Base-by-base conservation (phyloP, 768 basidiomycete species). In the Russula griseocarnosa region DNA sequence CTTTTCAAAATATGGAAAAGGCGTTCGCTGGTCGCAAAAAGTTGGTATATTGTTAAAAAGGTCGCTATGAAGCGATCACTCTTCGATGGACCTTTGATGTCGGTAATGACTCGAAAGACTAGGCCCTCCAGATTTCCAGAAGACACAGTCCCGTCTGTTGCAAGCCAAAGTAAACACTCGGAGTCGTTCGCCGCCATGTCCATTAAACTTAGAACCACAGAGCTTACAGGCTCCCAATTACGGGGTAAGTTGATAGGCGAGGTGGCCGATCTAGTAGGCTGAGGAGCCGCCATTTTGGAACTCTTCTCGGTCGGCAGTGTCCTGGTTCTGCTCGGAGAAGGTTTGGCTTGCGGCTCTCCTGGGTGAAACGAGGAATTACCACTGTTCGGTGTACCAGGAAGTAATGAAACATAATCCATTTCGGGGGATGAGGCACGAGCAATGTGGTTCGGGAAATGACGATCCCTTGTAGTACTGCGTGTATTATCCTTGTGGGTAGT, bases 121-220 rank as follows among this genome's bases (percentile, higher is more conserved):
- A 65, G 49, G 32, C 63, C 63, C 52, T 65, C 63, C 1, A 65
- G 59, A 36, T 57, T 65, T 13, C 55, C 64, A 13, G 55, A 13
- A 5, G 42, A 65, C 34, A 65, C 64, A 9, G 55, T 32, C 26
- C 64, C 64, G 28, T 65, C 64, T 20, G 0, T 28, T 26, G 59
- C 59, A 24, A 2, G 47, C 14, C 40, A 49, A 16, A 65, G 54
- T 20, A 57, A 36, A 32, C 40, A 20, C 18, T 65, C 55, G 24
- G 54, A 7, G 36, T 65, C 64, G 32, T 32, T 57, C 20, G 64
- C 64, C 16, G 18, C 55, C 30, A 1, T 24, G 5, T 52, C 49
- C 24, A 65, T 49, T 0, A 11, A 34, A 16, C 2, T 1, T 16
- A 61, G 20, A n/a, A 61, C 59, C 22, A 16, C 38, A 5, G 9